Percentiles rank a stretch among this genome's conserved stretches.
Evolutionary conservation across 2,329 filamentous ascomycete species (phyloP).

Genomic region (Diaporthe vexans): DNA sequence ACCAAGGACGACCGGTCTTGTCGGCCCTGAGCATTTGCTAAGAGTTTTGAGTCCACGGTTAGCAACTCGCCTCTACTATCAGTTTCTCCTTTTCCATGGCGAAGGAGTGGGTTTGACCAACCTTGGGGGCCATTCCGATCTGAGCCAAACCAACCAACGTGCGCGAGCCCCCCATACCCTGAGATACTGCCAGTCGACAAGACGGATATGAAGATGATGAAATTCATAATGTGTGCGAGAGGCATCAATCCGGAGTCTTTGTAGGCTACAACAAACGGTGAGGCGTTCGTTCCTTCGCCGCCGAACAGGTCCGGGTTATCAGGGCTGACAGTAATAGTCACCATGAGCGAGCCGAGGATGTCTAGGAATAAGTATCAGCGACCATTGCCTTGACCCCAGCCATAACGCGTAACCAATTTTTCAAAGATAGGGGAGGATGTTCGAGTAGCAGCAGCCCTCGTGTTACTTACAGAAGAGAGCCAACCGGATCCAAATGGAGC

Average conservation of each 20-base stretch:
- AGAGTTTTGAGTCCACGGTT: neutral
- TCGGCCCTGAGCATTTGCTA: conserved; percentile 51
- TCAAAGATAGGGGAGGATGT: too few species aligned
- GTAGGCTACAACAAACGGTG: conserved; percentile 62
- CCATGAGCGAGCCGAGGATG: conserved; percentile 58
- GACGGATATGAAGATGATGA: conserved; percentile 62
- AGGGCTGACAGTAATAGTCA: conserved; percentile 60
- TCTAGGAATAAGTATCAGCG: conserved; percentile 41
- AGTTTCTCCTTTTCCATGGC: neutral
- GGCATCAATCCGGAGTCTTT: conserved; percentile 54
- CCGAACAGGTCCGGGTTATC: conserved; percentile 57
- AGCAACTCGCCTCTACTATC: neutral
- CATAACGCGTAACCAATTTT: neutral
- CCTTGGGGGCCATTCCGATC: conserved; percentile 57
- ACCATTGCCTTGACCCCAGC: neutral
- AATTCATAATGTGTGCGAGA: conserved; percentile 63
- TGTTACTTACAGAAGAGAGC: conserved; percentile 54
- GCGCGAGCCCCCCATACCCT: conserved; percentile 59
- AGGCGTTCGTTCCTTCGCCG: conserved; percentile 56
- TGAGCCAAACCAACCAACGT: conserved; percentile 59
- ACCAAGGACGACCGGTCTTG: conserved; percentile 53
- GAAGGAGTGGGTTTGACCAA: neutral
- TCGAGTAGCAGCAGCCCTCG: neutral
- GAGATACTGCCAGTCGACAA: conserved; percentile 59
- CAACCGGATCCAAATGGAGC: conserved; percentile 60